Conservation (phyloP, 345 rosid species). For the Erucastrum elatum region DNA sequence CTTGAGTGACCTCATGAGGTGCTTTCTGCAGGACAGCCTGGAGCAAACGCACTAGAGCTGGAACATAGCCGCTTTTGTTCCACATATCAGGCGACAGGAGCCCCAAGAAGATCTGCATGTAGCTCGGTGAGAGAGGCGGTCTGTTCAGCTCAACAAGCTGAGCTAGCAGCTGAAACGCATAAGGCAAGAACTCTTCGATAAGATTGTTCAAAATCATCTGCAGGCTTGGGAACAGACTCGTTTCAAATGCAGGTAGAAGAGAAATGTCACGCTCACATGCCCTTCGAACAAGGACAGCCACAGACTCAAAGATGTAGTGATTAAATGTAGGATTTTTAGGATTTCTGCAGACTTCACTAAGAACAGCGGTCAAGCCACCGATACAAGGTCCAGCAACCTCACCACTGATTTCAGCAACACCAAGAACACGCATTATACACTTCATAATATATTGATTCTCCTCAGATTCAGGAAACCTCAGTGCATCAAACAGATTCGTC, state of each 20-base stretch:
- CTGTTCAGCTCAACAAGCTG: slow-evolving; percentile 87
- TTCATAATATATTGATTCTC: slow-evolving; percentile 97
- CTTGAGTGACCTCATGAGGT: slow-evolving; percentile 75
- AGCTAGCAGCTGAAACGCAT: slow-evolving; percentile 95
- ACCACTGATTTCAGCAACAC: slow-evolving; percentile 71
- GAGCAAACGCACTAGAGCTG: slow-evolving; percentile 97
- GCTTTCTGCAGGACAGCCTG: slow-evolving; percentile 97
- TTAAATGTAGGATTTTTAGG: slow-evolving; percentile 93
- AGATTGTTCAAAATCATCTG: slow-evolving; percentile 72
- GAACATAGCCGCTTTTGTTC: slow-evolving; percentile 89
- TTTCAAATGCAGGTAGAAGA: slow-evolving; percentile 73
- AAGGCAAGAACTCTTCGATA: slow-evolving; percentile 93
- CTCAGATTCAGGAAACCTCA: slow-evolving; percentile 85
- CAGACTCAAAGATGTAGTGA: slow-evolving; percentile 94
- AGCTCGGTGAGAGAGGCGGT: slow-evolving; percentile 74
- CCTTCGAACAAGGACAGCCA: slow-evolving; percentile 88
- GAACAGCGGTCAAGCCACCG: slow-evolving; percentile 65
- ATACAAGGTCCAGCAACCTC: slow-evolving; percentile 88
- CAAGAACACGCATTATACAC: slow-evolving; percentile 92
- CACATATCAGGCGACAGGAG: slow-evolving; percentile 85
- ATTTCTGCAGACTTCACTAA: slow-evolving; percentile 83
- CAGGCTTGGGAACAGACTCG: slow-evolving; percentile 79
- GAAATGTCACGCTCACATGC: slow-evolving; percentile 81
- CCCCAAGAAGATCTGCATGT: slow-evolving; percentile 81
- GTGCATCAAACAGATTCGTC: slow-evolving; percentile 74